These are phyloP conservation scores for Monascus purpureus DNA, from an alignment of 495 filamentous ascomycete genomes.

Conservation along the genomic window DNA sequence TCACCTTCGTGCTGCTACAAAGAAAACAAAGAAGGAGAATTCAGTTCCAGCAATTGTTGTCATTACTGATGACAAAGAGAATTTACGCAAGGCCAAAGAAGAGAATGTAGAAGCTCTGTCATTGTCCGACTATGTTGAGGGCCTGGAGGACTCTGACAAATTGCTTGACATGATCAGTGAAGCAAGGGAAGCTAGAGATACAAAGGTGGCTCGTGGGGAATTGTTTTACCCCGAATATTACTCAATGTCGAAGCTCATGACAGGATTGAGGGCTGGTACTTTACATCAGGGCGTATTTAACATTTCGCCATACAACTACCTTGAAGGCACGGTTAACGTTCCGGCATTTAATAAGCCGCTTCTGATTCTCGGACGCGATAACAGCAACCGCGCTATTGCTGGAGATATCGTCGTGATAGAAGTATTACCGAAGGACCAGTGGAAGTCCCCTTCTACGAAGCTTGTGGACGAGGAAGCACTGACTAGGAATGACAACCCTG, in stretches of 20 bases:
- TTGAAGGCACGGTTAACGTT: slow-evolving; percentile 84
- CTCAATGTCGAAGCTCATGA: slow-evolving; percentile 87
- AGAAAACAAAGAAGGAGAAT: slow-evolving; percentile 40
- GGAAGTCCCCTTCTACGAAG: slow-evolving; percentile 89
- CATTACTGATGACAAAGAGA: slow-evolving; percentile 84
- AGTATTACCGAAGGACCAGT: slow-evolving; percentile 82
- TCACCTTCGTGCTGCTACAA: slow-evolving; percentile 52
- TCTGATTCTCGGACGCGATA: slow-evolving; percentile 82
- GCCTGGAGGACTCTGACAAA: slow-evolving; percentile 67
- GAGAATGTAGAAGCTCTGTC: slow-evolving; percentile 56
- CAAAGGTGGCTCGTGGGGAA: slow-evolving; percentile 49
- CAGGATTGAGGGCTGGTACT: slow-evolving; percentile 69
- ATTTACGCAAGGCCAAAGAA: slow-evolving; percentile 64
- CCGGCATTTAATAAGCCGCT: slow-evolving; percentile 80
- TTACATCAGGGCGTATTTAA: slow-evolving; percentile 92
- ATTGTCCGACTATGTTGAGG: slow-evolving; percentile 64
- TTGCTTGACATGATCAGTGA: slow-evolving; percentile 93
- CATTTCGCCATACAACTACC: slow-evolving; percentile 92
- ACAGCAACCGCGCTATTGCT: slow-evolving; percentile 85
- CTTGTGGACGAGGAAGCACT: slow-evolving; percentile 90
- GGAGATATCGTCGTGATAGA: slow-evolving; percentile 89
- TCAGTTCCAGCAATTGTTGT: slow-evolving; percentile 70
- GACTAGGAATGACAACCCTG: slow-evolving; percentile 85
- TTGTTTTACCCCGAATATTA: slow-evolving; percentile 76
- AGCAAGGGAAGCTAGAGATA: slow-evolving; percentile 48